Conservation (phyloP, 2,329 filamentous ascomycete genomes). For the Paraconiothyrium sp. region DNA sequence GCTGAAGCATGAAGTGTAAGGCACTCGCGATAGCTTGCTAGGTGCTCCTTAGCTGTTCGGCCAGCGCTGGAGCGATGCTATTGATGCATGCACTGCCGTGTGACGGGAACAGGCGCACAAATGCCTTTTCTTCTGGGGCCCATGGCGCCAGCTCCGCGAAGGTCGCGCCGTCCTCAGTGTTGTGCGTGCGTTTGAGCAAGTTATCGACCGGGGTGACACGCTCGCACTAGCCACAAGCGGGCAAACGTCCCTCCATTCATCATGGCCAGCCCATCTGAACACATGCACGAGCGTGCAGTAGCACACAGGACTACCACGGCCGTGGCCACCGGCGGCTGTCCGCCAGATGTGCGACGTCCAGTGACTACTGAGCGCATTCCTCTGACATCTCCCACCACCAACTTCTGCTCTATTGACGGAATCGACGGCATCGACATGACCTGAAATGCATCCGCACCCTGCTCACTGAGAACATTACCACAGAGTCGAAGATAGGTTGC, state of each 20-base stretch:
- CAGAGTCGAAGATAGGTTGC: not conserved
- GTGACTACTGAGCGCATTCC: constrained; percentile 16
- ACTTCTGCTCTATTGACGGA: not conserved
- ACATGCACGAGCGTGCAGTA: constrained; percentile 1
- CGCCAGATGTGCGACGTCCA: constrained; percentile 7
- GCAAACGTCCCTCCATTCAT: constrained; percentile 2
- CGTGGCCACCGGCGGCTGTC: constrained; percentile 7
- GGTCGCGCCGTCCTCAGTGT: not conserved
- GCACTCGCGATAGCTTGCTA: constrained; percentile 19
- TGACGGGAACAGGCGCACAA: not conserved
- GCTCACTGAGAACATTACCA: not conserved
- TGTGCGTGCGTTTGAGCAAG: constrained; percentile 30
- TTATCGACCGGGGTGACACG: constrained; percentile 17
- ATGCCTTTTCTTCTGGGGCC: not conserved
- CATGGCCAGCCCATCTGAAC: not conserved
- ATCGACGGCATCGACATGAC: constrained; percentile 4
- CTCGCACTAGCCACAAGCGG: constrained; percentile 12
- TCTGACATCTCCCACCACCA: constrained; percentile 14
- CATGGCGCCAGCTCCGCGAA: constrained; percentile 4
- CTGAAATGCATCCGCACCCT: not conserved
- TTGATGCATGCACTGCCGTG: not conserved
- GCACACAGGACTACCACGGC: constrained; percentile 12
- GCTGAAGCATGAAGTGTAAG: constrained; percentile 46
- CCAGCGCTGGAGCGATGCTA: not conserved
- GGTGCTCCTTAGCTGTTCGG: constrained; percentile 14